Percentiles rank a stretch among this genome's conserved stretches.
phyloP scores from a whole-genome alignment of 176 grass and related monocot species.

The Hsuehochloa calcarea region DNA sequence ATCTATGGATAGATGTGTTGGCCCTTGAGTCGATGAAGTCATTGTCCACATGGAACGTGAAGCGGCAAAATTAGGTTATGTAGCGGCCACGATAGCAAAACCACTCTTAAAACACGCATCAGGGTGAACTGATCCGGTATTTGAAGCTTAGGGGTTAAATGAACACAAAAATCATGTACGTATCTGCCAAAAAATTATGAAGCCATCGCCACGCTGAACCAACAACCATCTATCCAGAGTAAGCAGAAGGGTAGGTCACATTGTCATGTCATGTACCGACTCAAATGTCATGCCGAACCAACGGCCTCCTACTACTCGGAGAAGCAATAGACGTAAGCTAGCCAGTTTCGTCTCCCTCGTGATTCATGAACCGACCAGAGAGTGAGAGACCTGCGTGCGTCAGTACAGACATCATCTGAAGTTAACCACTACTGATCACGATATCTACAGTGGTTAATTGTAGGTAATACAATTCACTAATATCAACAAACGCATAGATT shows the following conservation, averaged over 20 bases:
- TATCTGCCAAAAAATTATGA: too few relatives aligned
- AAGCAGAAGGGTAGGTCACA: neutral
- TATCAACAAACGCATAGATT: neutral
- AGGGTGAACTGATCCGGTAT: too few relatives aligned
- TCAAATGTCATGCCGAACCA: neutral
- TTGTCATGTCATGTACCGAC: constrained; percentile 8
- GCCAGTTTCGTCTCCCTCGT: neutral
- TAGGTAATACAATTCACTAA: neutral
- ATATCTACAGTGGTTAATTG: neutral
- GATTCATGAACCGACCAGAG: neutral
- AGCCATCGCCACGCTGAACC: neutral
- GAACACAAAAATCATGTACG: too few relatives aligned
- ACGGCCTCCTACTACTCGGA: neutral
- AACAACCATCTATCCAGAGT: constrained; percentile 2
- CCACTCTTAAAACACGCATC: neutral
- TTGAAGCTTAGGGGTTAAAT: too few relatives aligned
- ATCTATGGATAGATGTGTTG: neutral
- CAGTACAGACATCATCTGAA: neutral
- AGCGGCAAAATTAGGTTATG: neutral
- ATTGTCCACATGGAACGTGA: neutral
- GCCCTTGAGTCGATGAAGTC: neutral
- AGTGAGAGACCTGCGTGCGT: too few relatives aligned
- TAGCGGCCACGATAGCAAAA: neutral
- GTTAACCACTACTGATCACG: neutral
- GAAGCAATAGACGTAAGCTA: constrained; percentile 20